Evolutionary conservation across 805 yeast genomes (phyloP), one percentile per base, ranked within the genome.

Genomic region (Kuraishia floccosa): DNA sequence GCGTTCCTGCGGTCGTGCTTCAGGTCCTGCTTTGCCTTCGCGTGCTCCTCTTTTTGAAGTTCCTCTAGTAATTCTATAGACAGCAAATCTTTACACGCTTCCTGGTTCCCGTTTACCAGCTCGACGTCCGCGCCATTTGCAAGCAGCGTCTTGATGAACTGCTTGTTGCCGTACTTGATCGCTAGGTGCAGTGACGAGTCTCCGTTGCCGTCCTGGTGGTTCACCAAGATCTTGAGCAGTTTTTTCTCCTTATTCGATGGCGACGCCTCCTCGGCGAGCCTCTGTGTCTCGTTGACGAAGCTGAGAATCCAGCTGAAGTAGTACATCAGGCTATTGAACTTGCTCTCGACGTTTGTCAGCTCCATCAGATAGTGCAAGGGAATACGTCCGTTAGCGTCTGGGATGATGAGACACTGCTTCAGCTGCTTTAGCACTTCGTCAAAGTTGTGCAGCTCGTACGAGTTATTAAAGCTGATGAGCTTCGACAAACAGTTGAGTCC

Each of bases 111-210:
- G n/a, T 38, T 37, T 6, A 37, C 31, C 28, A 41, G 18, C 10
- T 35, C 24, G 25, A 46, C 30, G 34, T 54, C 54, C 5, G 79
- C 80, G 17, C 67, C 62, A 41, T 68, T 58, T 29, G 64, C 57
- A 25, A 66, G 39, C 30, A 75, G 52, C 13, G 58, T 51, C 22
- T 57, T 56, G 17, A 62, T 55, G 18, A 73, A 52, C 21, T 52
- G 50, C 10, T 64, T 50, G 31, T 77, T 69, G 3, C 68, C 67
- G 6, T 71, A 56, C 23, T 72, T 62, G 11, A 74, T 71, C 0
- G 94, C 86, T 27, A 89, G 59, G 44, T 85, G 94, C 30, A 86
- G 56, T 5, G 93, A 84, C 0, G 96, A 84, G 42, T 86, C 84
- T 4, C 96, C 96, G 37, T 74, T 65, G 15, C 63, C 65, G 52